Base-by-base conservation (phyloP, 208 protist species). In the Trypanosoma scelopori region DNA sequence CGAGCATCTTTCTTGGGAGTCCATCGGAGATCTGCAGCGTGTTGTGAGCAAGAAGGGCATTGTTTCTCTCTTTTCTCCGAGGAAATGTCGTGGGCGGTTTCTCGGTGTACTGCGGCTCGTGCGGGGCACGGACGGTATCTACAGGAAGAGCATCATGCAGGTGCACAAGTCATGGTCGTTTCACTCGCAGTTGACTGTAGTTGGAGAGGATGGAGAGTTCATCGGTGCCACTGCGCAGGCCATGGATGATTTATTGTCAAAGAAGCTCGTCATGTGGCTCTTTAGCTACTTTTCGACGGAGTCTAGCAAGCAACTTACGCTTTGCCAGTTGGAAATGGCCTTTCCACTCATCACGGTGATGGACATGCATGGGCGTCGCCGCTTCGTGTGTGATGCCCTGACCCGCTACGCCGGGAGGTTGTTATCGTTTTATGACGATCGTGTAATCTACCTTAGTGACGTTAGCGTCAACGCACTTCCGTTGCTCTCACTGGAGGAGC, bases 221-320 rank as follows among this genome's bases (percentile, higher is more conserved):
- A 16, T 12, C 18, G 61, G 5, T 15, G 16, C 28, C 20, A 32
- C 7, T 32, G 4, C 46, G 35, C 1, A 65, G 25, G 41, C 45
- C n/a, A 52, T 68, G 42, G 55, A 74, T 9, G 55, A 74, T 9
- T 30, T 75, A 25, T 61, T 79, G 42, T 49, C 48, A 15, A 65
- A 53, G 32, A 74, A 79, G 42, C n/a, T 79, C 3, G 61, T 75
- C 15, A 56, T 63, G 55, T 79, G 74, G 74, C 18, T 64, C 28
- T 75, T 79, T 43, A 46, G 30, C 16, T 61, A 66, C 43, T 71
- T 52, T 32, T 32, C 57, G 3, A n/a, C 49, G 25, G 32, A 23
- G 12, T 45, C 41, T n/a, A 20, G 16, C 9, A 59, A 22, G 37
- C 55, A 69, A 5, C 25, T 69, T 12, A 65, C 56, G n/a, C 52